Evolutionary conservation across 495 filamentous ascomycete genomes (phyloP), one percentile per base, ranked within the genome.

Genomic region (Xylona heveae): DNA sequence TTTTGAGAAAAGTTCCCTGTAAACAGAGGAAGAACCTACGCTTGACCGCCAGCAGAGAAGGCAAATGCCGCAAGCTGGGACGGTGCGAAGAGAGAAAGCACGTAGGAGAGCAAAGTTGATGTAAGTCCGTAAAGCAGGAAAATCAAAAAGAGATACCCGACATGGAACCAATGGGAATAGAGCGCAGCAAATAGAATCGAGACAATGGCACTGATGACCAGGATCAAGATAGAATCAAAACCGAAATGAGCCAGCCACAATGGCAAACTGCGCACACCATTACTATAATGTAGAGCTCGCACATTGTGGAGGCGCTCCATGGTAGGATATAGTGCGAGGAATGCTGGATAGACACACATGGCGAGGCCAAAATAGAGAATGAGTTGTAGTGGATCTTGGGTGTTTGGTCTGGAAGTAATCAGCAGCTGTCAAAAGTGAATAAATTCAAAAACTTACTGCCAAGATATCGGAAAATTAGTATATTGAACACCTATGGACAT

Each of bases 291-390:
- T 26, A 93, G 54, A 9, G 76, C 74, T 20, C 83, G 61, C 19
- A 93, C 75, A 33, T 80, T 73, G 6, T 71, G 52, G 7, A 79
- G 55, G 7, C 82, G 62, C 48, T 92, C 82, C 3, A 75, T 47
- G 2, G 78, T 88, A 16, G 78, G 78, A 51, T 92, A 92, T 12
- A 92, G 60, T 1, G 74, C 69, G 42, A 88, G 90, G 54, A 92
- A 80, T 17, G 69, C 78, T 4, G 82, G 82, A 46, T 71, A 88
- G 0, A 68, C 70, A 12, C 64, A 58, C 57, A 84, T 68, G 10
- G 68, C 76, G 2, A 91, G 58, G 17, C 75, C 69, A 41, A 82
- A 69, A 47, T 92, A 92, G 7, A 74, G 59, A 17, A 84, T 55
- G 10, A 90, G 57, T 48, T 88, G 76, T 15, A 92, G 55, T n/a